A percentile compares a stretch with the other conserved stretches of the same genome.
Evolutionary conservation across 148 eudicot genomes (phyloP).

Genomic region (Rhododendron simsii): DNA sequence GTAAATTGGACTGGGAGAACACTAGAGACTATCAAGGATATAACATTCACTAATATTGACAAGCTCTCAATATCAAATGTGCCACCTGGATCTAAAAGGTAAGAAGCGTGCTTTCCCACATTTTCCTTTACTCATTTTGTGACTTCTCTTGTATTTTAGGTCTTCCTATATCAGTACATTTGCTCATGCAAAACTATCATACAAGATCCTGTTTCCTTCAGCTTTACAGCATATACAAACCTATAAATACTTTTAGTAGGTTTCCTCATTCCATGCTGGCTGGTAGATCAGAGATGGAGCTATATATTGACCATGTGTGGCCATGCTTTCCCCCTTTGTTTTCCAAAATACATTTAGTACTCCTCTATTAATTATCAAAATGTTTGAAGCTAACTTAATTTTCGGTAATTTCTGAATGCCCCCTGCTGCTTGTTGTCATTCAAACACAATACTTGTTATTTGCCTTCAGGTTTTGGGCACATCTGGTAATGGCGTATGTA

Average conservation of each 20-base stretch:
- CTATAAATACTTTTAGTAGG: neutral
- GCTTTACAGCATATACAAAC: neutral
- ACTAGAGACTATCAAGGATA: slow-evolving; percentile 44
- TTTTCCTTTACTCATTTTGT: neutral
- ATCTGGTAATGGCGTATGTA: slow-evolving; percentile 67
- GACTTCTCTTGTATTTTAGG: neutral
- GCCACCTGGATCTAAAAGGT: slow-evolving; percentile 79
- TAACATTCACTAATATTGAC: slow-evolving; percentile 74
- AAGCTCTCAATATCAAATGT: slow-evolving; percentile 92
- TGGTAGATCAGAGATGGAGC: neutral
- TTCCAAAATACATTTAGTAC: neutral
- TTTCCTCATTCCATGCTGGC: neutral
- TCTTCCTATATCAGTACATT: neutral
- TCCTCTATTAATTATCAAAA: neutral
- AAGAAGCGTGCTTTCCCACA: slow-evolving; percentile 7
- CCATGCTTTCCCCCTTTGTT: neutral
- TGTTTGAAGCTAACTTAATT: neutral
- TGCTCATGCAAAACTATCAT: neutral
- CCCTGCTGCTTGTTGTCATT: neutral
- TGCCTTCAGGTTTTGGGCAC: slow-evolving; percentile 77
- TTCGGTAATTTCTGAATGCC: neutral
- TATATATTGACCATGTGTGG: neutral
- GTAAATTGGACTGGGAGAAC: slow-evolving; percentile 77
- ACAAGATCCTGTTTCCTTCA: neutral
- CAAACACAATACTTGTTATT: neutral